Conservation (phyloP, 495 filamentous ascomycete genomes). For the Copromyces sp. region DNA sequence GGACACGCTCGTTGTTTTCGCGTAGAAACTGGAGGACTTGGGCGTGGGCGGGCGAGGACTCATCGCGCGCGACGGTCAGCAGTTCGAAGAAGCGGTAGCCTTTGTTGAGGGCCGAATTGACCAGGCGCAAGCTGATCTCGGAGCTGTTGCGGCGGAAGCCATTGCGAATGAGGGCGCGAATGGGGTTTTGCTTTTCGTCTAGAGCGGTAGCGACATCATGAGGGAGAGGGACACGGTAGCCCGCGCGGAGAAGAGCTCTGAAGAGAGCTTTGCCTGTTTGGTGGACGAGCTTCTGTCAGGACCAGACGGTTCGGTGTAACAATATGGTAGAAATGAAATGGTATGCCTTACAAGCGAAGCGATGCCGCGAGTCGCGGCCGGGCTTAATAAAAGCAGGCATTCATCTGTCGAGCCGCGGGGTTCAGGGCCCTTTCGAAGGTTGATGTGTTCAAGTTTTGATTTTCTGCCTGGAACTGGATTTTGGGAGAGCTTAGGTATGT, state of each 20-base stretch:
- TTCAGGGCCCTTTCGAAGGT: neutral
- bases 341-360: slow-evolving; percentile 49
- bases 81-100: slow-evolving; percentile 45
- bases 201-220: slow-evolving; percentile 30
- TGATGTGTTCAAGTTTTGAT: neutral
- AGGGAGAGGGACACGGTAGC: slow-evolving; percentile 36
- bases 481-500: neutral
- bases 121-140: slow-evolving; percentile 44
- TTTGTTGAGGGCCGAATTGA: slow-evolving; percentile 45
- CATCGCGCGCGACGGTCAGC: slow-evolving; percentile 9
- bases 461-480: neutral
- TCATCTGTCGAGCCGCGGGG: slow-evolving; percentile 14
- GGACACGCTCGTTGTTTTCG: slow-evolving; percentile 18
- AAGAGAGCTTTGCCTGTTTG: slow-evolving; percentile 60
- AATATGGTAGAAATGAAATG: too few species aligned
- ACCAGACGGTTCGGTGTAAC: neutral
- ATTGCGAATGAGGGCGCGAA: slow-evolving; percentile 35
- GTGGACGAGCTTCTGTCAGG: neutral
- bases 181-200: slow-evolving; percentile 26
- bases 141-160: slow-evolving; percentile 49
- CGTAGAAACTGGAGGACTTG: slow-evolving; percentile 26
- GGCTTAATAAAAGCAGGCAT: slow-evolving; percentile 35
- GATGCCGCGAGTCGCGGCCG: slow-evolving; percentile 44
- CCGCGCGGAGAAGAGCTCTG: slow-evolving; percentile 57
- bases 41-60: slow-evolving; percentile 12